Percentiles rank a stretch among this genome's conserved stretches.
phyloP scores from a whole-genome alignment of 106 monocot species.

The Phalaenopsis equestris region DNA sequence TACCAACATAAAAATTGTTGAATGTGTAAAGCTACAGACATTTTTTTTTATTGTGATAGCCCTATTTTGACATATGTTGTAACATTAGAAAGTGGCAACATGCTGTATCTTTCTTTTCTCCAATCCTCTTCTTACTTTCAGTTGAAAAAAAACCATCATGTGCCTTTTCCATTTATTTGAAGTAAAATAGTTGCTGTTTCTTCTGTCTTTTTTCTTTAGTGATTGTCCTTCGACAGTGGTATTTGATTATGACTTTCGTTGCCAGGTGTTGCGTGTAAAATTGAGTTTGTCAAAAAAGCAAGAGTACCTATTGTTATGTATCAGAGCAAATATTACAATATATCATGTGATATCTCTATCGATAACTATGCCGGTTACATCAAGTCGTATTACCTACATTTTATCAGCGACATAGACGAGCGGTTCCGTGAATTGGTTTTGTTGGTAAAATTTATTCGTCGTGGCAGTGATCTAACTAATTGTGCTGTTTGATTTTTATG shows the following conservation, averaged over 20 bases:
- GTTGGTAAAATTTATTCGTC: slow-evolving; percentile 35
- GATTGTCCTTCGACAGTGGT: background rate
- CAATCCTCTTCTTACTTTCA: background rate
- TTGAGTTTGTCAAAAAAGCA: slow-evolving; percentile 46
- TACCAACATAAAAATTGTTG: too few relatives aligned
- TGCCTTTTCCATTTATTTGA: background rate
- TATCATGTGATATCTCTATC: slow-evolving; percentile 85
- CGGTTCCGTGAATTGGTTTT: slow-evolving; percentile 86
- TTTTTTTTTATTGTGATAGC: background rate
- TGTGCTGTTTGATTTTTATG: slow-evolving; percentile 1
- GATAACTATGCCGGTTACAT: slow-evolving; percentile 53
- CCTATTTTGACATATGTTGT: background rate
- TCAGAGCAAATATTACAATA: slow-evolving; percentile 36
- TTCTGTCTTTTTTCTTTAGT: background rate
- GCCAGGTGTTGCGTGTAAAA: slow-evolving; percentile 41
- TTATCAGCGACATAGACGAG: slow-evolving; percentile 48
- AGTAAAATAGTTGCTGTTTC: background rate
- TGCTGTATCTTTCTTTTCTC: background rate
- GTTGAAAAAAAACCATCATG: too few relatives aligned
- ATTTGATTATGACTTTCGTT: slow-evolving; percentile 7
- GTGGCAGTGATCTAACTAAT: too few relatives aligned
- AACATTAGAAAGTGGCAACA: background rate
- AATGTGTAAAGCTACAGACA: too few relatives aligned
- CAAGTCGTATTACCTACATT: slow-evolving; percentile 62
- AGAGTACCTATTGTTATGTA: slow-evolving; percentile 76